A percentile compares a stretch with the other conserved stretches of the same genome.
Conservation (phyloP, 2,329 filamentous ascomycete genomes). For the Epichloe elymi region DNA sequence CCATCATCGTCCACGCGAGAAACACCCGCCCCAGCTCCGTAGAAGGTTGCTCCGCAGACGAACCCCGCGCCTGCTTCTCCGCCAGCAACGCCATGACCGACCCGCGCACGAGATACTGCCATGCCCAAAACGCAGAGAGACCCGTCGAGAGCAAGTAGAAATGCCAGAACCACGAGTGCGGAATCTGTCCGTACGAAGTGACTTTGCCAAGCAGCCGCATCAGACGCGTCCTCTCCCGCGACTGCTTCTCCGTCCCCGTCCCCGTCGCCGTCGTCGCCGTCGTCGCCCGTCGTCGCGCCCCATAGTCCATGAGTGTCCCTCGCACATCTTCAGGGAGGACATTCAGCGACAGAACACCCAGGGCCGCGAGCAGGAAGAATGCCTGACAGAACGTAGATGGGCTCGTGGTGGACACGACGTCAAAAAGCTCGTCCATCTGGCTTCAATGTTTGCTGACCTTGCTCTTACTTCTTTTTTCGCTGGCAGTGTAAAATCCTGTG, state of each 20-base stretch:
- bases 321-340: constrained; percentile 31
- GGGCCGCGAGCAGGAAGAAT: constrained; percentile 32
- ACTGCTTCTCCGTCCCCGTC: background rate
- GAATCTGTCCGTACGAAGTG: constrained; percentile 41
- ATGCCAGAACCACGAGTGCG: constrained; percentile 79
- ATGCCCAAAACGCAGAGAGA: constrained; percentile 62
- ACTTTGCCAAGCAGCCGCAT: constrained; percentile 11
- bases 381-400: constrained; percentile 18
- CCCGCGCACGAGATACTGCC: constrained; percentile 46
- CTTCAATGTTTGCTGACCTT: background rate
- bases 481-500: too few relatives aligned
- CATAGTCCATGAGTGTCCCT: constrained; percentile 35
- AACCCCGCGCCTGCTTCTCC: constrained; percentile 18
- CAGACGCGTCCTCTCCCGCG: background rate
- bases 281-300: constrained; percentile 25
- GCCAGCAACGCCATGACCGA: constrained; percentile 35
- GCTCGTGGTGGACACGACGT: constrained; percentile 1
- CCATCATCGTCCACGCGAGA: constrained; percentile 59
- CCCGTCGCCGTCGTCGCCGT: background rate
- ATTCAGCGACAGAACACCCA: constrained; percentile 28
- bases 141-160: constrained; percentile 67
- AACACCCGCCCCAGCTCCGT: constrained; percentile 50
- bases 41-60: constrained; percentile 7
- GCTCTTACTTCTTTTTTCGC: too few relatives aligned
- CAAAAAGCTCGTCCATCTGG: background rate